Evolutionary conservation across 1,139 yeast genomes (phyloP).

Genomic region (Magnusiomyces magnusii): DNA sequence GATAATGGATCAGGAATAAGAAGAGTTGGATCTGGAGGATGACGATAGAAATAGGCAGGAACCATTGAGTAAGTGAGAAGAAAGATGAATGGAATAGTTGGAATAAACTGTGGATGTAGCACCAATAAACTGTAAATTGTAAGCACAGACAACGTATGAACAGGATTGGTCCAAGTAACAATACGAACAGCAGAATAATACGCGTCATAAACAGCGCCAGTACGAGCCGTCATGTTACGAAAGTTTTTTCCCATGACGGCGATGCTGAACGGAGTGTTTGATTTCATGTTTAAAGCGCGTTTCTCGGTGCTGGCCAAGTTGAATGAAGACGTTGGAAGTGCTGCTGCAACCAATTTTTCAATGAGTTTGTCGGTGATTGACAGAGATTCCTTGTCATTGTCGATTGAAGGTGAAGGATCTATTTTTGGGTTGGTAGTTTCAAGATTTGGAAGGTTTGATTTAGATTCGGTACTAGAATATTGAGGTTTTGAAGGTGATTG

Average conservation of each 20-base stretch:
- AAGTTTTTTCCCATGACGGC: constrained; percentile 64
- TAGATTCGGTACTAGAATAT: background rate
- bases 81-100: constrained; percentile 47
- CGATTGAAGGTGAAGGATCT: background rate
- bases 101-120: constrained; percentile 52
- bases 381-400: background rate
- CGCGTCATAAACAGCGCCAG: constrained; percentile 43
- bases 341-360: constrained; percentile 61
- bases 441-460: background rate
- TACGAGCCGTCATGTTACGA: constrained; percentile 55
- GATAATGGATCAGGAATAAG: constrained; percentile 17
- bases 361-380: constrained; percentile 53
- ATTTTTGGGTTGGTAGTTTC: background rate
- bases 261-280: constrained; percentile 62
- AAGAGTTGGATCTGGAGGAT: constrained; percentile 29
- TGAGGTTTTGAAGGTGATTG: background rate
- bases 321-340: constrained; percentile 55
- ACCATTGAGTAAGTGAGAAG: constrained; percentile 51
- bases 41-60: constrained; percentile 57
- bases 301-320: constrained; percentile 27
- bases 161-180: constrained; percentile 58
- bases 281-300: constrained; percentile 41
- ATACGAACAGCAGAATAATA: constrained; percentile 44
- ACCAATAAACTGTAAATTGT: constrained; percentile 50
- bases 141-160: constrained; percentile 53